These are phyloP conservation scores for Orychophragmus violaceus DNA, from an alignment of 345 rosid species.

Conservation along the genomic window DNA sequence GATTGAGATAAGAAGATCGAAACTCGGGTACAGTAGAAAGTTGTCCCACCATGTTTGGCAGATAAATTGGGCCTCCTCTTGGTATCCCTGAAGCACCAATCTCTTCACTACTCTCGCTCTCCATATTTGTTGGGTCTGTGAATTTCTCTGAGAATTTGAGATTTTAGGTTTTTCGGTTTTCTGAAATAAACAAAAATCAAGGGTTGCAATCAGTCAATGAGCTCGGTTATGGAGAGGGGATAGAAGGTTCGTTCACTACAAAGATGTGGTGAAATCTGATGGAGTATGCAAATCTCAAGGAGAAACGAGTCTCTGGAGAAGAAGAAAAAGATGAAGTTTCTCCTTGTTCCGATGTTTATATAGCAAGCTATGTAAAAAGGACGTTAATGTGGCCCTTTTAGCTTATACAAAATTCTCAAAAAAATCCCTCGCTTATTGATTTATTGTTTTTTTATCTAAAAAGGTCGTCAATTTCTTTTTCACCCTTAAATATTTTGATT, in stretches of 20 bases:
- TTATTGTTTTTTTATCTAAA: no score
- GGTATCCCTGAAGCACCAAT: constrained; percentile 14
- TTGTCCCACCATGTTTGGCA: constrained; percentile 24
- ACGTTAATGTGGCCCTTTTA: no score
- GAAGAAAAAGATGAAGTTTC: not conserved
- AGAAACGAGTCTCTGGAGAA: not conserved
- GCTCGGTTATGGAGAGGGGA: not conserved
- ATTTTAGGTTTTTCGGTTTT: not conserved
- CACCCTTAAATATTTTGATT: no score
- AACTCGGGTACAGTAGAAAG: constrained; percentile 14
- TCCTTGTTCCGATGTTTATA: no score
- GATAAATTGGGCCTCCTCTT: constrained; percentile 34
- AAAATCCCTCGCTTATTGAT: no score
- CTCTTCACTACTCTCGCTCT: constrained; percentile 9
- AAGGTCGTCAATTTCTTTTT: no score
- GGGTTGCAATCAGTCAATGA: not conserved
- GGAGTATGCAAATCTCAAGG: not conserved
- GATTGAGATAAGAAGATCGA: constrained; percentile 22
- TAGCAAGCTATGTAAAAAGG: no score
- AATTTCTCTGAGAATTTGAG: not conserved
- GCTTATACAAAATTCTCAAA: no score
- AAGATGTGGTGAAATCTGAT: not conserved
- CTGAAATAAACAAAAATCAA: not conserved
- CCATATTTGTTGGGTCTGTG: not conserved
- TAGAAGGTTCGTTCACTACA: not conserved